A percentile compares a stretch with the other conserved stretches of the same genome.
phyloP scores from a whole-genome alignment of 2,329 filamentous ascomycete species.

The Fusarium verrucosum region DNA sequence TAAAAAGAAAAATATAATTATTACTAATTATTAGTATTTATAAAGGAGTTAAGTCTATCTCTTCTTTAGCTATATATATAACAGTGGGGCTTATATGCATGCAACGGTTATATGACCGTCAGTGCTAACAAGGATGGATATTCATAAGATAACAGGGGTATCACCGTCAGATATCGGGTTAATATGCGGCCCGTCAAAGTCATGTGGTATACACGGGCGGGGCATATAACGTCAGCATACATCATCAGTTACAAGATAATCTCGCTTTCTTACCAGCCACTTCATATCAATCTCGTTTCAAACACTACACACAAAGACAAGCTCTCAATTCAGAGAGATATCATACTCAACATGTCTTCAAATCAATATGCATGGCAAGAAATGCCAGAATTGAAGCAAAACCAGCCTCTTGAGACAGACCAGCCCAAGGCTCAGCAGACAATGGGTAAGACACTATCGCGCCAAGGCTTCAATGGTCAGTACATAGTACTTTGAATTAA shows the following conservation, averaged over 20 bases:
- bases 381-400: background rate
- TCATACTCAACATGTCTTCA: background rate
- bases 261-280: background rate
- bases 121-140: too few relatives aligned
- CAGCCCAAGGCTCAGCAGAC: constrained; percentile 15
- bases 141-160: too few relatives aligned
- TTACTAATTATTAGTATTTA: too few relatives aligned
- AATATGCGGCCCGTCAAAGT: background rate
- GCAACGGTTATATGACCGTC: too few relatives aligned
- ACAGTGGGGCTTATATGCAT: too few relatives aligned
- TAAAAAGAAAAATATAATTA: too few relatives aligned
- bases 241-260: constrained; percentile 5
- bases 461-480: background rate
- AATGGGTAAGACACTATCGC: constrained; percentile 9
- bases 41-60: too few relatives aligned
- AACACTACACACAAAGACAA: too few relatives aligned
- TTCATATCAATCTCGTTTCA: background rate
- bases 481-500: background rate
- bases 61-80: too few relatives aligned
- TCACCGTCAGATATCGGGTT: background rate
- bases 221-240: constrained; percentile 18
- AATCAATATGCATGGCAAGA: constrained; percentile 1
- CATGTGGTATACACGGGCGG: background rate
- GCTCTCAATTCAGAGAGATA: background rate
- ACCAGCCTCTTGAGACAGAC: constrained; percentile 10